Evolutionary conservation across 495 filamentous ascomycete species (phyloP), one percentile per base, ranked within the genome.

Genomic region (Acidiella bohemica): DNA sequence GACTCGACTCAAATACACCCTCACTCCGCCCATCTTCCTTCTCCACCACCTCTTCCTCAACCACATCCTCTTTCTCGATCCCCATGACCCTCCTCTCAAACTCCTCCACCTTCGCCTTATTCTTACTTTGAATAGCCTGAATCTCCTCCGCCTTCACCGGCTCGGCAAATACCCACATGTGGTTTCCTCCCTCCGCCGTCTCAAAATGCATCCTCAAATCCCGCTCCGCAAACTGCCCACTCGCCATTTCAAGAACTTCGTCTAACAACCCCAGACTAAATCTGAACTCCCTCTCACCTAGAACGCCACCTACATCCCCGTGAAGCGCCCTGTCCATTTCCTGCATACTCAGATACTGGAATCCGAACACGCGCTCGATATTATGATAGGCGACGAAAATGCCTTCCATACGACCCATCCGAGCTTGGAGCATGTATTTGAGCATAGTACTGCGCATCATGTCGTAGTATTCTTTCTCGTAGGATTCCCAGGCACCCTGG

Each of bases 301-400:
- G 62, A 0, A 56, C 51, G 0, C 65, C 67, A 48, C 81, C 65
- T 3, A 48, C 46, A 39, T 78, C 73, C 16, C 84, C 85, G 53
- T 99, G 90, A 5, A 99, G 54, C 0, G 81, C 68, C 11, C 64
- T 56, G 57, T 99, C 90, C 81, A 99, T 90, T 52, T 96, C 92
- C 1, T 67, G 50, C 11, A 94, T 58, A 40, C 75, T 73, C 39
- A 99, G 65, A 53, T 99, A 99, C 58, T 96, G 90, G 60, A 99
- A 99, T 0, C 90, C 90, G 55, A 99, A 99, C 30, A 99, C 93
- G 24, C 84, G 76, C 57, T 93, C 70, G 4, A 84, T 78, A 52
- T 99, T 99, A 62, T 99, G 90, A 57, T 76, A 96, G 10, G 92
- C 92, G n/a, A 95, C 83, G 50, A 95, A 96, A 35, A 96, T 95